Evolutionary conservation across 352 stramenopile genomes (phyloP).

Genomic region (Saprolegnia diclina): DNA sequence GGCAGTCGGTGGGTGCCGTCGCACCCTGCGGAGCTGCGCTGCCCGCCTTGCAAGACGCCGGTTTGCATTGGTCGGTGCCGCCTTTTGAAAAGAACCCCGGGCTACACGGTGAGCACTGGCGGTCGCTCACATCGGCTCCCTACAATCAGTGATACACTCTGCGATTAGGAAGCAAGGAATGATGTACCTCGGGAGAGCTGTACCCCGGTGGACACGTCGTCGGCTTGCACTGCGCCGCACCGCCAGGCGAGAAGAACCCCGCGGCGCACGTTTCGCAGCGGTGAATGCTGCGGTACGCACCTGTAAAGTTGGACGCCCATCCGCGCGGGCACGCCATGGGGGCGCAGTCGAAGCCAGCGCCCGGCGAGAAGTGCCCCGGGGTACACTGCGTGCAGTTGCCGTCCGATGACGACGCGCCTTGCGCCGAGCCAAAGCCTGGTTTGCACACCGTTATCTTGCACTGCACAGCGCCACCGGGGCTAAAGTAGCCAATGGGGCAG

Average conservation of each 20-base stretch:
- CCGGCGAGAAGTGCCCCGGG: slow-evolving; percentile 37
- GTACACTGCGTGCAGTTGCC: slow-evolving; percentile 43
- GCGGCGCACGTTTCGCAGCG: slow-evolving; percentile 38
- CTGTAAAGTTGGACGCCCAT: slow-evolving; percentile 37
- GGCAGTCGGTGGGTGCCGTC: slow-evolving; percentile 30
- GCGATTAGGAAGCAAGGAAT: neutral
- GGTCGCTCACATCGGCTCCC: slow-evolving; percentile 1
- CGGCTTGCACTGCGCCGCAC: slow-evolving; percentile 35
- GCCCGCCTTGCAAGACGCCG: slow-evolving; percentile 10
- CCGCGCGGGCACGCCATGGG: slow-evolving; percentile 34
- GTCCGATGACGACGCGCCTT: slow-evolving; percentile 26
- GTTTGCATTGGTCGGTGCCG: slow-evolving; percentile 2
- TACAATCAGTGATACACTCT: neutral
- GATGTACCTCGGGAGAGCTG: slow-evolving; percentile 14
- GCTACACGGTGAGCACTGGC: slow-evolving; percentile 16
- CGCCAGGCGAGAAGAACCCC: slow-evolving; percentile 37
- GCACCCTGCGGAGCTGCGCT: slow-evolving; percentile 33
- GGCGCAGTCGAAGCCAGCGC: slow-evolving; percentile 45
- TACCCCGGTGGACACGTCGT: slow-evolving; percentile 35
- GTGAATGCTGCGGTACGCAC: slow-evolving; percentile 29
- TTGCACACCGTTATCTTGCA: slow-evolving; percentile 36
- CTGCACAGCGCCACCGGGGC: slow-evolving; percentile 34
- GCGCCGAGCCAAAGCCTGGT: slow-evolving; percentile 38
- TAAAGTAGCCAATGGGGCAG: slow-evolving; percentile 36
- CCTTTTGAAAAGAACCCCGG: slow-evolving; percentile 16